Percentiles rank a stretch among this genome's conserved stretches.
Conservation (phyloP, 2,329 filamentous ascomycete species). For the Botrytis medusae region DNA sequence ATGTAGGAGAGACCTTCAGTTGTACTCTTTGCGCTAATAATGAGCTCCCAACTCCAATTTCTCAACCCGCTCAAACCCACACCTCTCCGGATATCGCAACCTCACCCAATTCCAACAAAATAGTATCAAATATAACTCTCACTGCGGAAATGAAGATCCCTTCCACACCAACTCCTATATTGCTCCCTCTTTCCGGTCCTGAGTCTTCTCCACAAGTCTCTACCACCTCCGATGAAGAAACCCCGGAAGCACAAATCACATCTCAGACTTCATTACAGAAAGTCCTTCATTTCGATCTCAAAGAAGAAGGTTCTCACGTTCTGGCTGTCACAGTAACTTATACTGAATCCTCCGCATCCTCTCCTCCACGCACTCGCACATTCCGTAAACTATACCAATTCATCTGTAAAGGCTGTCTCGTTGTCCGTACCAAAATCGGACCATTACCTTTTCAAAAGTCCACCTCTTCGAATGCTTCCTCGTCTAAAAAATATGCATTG, state of each 20-base stretch:
- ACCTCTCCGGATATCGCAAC: not conserved
- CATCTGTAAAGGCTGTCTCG: constrained; percentile 83
- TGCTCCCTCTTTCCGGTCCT: constrained; percentile 54
- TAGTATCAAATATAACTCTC: constrained; percentile 74
- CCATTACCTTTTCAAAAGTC: constrained; percentile 43
- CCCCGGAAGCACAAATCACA: not conserved
- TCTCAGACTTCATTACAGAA: constrained; percentile 58
- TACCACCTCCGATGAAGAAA: not conserved
- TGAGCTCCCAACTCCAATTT: constrained; percentile 53
- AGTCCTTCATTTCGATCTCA: constrained; percentile 82
- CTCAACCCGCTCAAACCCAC: not conserved
- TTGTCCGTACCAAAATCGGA: constrained; percentile 84
- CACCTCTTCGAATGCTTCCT: constrained; percentile 29
- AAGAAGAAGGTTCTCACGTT: constrained; percentile 92
- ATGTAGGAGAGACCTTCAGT: constrained; percentile 91
- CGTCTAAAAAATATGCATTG: constrained; percentile 61
- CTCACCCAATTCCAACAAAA: constrained; percentile 43
- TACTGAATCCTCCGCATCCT: constrained; percentile 74
- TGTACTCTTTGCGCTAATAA: constrained; percentile 97
- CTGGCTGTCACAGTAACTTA: constrained; percentile 92
- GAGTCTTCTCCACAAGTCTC: constrained; percentile 17
- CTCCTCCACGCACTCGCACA: constrained; percentile 54
- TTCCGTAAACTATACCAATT: constrained; percentile 98
- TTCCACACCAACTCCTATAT: constrained; percentile 56
- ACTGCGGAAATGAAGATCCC: constrained; percentile 96